A percentile compares a stretch with the other conserved stretches of the same genome.
These are phyloP conservation scores for Cyclotella choctawhatcheeana DNA, from an alignment of 108 stramenopile species.

Conservation along the genomic window DNA sequence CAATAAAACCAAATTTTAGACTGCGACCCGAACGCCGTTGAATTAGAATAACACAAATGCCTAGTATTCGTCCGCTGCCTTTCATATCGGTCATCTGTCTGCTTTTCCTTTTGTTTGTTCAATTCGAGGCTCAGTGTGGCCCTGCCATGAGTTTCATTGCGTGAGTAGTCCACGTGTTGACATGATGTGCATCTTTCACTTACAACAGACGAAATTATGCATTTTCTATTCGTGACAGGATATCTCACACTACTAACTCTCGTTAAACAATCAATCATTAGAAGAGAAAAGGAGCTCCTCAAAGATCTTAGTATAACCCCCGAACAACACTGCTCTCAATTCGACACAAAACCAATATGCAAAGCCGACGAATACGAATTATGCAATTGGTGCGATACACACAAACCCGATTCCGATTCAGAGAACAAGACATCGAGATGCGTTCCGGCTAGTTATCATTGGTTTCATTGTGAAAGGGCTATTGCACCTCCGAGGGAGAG, in stretches of 20 bases:
- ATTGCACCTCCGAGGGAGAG: slow-evolving; percentile 27
- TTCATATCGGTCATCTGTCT: too few species aligned
- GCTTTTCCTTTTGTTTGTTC: not conserved
- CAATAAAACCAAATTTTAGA: slow-evolving; percentile 14
- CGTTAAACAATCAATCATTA: not conserved
- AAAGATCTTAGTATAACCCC: slow-evolving; percentile 8
- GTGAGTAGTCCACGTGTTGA: slow-evolving; percentile 6
- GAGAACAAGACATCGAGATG: slow-evolving; percentile 1
- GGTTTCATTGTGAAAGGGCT: slow-evolving; percentile 23
- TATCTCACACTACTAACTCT: not conserved
- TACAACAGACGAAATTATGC: too few species aligned
- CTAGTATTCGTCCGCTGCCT: not conserved
- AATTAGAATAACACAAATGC: slow-evolving; percentile 6
- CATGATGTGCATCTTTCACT: not conserved
- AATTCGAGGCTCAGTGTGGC: slow-evolving; percentile 5
- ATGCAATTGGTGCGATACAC: slow-evolving; percentile 27
- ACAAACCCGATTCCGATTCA: slow-evolving; percentile 9
- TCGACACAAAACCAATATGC: slow-evolving; percentile 3
- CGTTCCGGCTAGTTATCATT: slow-evolving; percentile 29
- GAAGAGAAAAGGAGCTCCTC: slow-evolving; percentile 12
- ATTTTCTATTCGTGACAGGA: not conserved
- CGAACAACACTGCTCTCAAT: slow-evolving; percentile 19
- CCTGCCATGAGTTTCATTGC: slow-evolving; percentile 14
- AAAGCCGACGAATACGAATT: slow-evolving; percentile 22
- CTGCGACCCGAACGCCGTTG: slow-evolving; percentile 6